Evolutionary conservation across 108 stramenopile genomes (phyloP), one percentile per base, ranked within the genome.

Genomic region (Aureococcus anophagefferens): DNA sequence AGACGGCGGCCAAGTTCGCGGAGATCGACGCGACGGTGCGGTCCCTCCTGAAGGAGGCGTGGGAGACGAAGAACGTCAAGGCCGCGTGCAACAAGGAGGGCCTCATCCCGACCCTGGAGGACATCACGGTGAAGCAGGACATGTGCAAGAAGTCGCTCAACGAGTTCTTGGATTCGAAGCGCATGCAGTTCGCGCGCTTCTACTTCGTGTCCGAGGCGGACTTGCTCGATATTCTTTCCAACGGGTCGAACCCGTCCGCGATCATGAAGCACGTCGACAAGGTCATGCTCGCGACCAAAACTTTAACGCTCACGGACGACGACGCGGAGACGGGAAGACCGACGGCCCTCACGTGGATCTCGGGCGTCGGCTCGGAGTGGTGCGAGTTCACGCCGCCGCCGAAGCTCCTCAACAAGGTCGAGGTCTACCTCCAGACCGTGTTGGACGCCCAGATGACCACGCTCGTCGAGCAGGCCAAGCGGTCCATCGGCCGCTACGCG

Each of bases 161-260:
- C 35, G 86, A 89, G 46, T 89, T 89, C 70, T 77, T 89, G 34
- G 88, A 86, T 45, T 75, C 80, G 16, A 83, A 87, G 33, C 76
- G 88, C 33, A 77, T 82, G 14, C 81, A 83, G 40, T 89, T 89
- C 69, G 86, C 88, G 9, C 79, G 88, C 44, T 88, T 86, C 69
- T 89, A 88, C 80, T 89, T 89, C 71, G 84, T 84, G 1, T 82
- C 84, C n/a, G 86, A 89, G 63, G 76, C 85, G 15, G 86, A 89
- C 34, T 65, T 89, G 21, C 73, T 89, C 32, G 88, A 89, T 72
- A 89, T 89, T 64, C 79, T 89, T 0, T 86, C 84, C 35, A 89
- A 89, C 46, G 88, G 87, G 9, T 79, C 77, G 31, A 74, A 74
- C 35, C 88, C 88, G 17, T 34, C 44, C 46, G 80, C 82, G 37